phyloP scores from a whole-genome alignment of 139 green algal genomes.

The Tetradesmus lagerheimii region DNA sequence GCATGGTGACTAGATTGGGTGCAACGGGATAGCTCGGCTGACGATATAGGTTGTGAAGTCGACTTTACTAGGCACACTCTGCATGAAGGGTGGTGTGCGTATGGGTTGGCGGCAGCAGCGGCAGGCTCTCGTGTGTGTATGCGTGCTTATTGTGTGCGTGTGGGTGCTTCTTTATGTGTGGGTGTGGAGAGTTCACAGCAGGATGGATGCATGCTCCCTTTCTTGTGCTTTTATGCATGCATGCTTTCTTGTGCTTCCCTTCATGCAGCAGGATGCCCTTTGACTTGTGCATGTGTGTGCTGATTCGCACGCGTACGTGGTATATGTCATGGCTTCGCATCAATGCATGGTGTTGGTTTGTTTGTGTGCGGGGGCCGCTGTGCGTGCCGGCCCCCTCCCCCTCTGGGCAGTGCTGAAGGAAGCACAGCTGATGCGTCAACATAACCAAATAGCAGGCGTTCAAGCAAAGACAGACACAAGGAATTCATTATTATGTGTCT shows the following conservation, averaged over 20 bases:
- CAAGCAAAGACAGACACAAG: too few relatives aligned
- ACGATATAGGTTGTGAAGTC: too few relatives aligned
- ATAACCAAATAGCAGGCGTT: background rate
- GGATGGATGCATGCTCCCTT: background rate
- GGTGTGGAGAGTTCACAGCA: background rate
- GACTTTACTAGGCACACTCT: too few relatives aligned
- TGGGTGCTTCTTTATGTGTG: background rate
- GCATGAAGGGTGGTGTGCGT: too few relatives aligned
- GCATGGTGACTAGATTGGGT: too few relatives aligned
- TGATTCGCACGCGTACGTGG: background rate
- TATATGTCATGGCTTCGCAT: background rate
- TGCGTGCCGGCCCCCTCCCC: background rate
- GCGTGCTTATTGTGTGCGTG: background rate
- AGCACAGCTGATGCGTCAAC: background rate
- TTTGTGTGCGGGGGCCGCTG: too few relatives aligned
- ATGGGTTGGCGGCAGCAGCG: too few relatives aligned
- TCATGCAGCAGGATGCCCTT: background rate
- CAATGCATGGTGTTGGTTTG: background rate
- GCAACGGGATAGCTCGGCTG: too few relatives aligned
- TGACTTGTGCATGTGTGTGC: background rate
- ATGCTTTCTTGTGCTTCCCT: background rate
- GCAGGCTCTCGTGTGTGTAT: background rate
- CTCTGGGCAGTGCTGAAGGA: background rate
- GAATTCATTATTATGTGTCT: background rate
- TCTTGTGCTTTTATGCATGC: background rate